A percentile compares a stretch with the other conserved stretches of the same genome.
phyloP scores from a whole-genome alignment of 106 monocot genomes.

The Dendrobium catenatum region DNA sequence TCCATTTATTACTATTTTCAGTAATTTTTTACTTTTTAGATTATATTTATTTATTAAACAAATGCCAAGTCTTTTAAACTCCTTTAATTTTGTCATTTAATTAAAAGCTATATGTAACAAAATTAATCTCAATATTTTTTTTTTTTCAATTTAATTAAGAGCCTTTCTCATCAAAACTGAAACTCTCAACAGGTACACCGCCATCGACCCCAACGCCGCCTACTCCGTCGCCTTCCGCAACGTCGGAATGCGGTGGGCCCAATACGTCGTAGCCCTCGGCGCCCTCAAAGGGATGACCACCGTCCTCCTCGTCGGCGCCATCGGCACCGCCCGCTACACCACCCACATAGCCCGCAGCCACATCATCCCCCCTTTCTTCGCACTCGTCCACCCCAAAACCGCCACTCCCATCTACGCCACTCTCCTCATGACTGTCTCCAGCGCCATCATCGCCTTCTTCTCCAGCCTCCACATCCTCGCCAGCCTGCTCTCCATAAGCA shows the following conservation, averaged over 20 bases:
- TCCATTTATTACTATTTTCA: too few species aligned
- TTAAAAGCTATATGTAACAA: too few species aligned
- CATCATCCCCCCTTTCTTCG: slow-evolving; percentile 56
- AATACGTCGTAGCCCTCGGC: slow-evolving; percentile 67
- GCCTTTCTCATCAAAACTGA: too few species aligned
- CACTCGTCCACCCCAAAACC: slow-evolving; percentile 50
- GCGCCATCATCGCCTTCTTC: slow-evolving; percentile 42
- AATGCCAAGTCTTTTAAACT: too few species aligned
- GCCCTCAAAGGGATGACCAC: slow-evolving; percentile 94
- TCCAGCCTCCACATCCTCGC: slow-evolving; percentile 55
- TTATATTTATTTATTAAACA: too few species aligned
- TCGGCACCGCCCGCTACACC: slow-evolving; percentile 53
- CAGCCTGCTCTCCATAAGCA: slow-evolving; percentile 54
- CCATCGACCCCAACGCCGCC: slow-evolving; percentile 50
- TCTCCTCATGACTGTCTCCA: slow-evolving; percentile 22
- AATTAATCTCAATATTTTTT: too few species aligned
- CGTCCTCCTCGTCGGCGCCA: slow-evolving; percentile 43
- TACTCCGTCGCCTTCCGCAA: slow-evolving; percentile 62
- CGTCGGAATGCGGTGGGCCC: slow-evolving; percentile 78
- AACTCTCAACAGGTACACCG: slow-evolving; percentile 23
- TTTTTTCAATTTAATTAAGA: too few species aligned
- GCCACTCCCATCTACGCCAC: slow-evolving; percentile 57
- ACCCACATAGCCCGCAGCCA: slow-evolving; percentile 61
- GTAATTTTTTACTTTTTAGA: too few species aligned
- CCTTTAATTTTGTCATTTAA: too few species aligned